Evolutionary conservation across 2,329 filamentous ascomycete genomes (phyloP), one percentile per base, ranked within the genome.

Genomic region (Fusarium proliferatum): DNA sequence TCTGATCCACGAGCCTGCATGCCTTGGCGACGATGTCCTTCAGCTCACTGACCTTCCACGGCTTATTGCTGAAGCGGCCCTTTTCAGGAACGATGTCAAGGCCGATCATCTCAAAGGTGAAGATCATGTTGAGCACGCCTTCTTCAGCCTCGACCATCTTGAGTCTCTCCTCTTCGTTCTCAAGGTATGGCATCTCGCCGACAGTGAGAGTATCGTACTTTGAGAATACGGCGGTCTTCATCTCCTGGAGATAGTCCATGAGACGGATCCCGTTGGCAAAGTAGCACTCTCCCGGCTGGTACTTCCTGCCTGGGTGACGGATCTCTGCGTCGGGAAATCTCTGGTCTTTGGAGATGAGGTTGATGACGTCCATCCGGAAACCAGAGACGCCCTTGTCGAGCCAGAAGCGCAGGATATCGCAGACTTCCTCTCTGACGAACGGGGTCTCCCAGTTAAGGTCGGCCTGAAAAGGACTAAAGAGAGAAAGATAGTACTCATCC

Each of bases 391-490:
- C 93, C 38, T 89, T 88, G 58, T 93, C 85, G 3, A 96, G 87
- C 94, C 94, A 96, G 80, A 95, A 96, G 33, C 88, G 87, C 88
- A 95, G 92, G 17, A 92, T 87, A 33, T 91, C 86, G 80, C 94
- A 92, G 12, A 95, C 90, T 4, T 93, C 93, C 53, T 89, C 83
- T 26, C 93, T 88, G 1, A 92, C 88, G 12, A 88, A 89, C 0
- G 86, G 85, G 64, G 92, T 93, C 78, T 95, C 92, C 93, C 93
- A 96, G 82, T 96, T 96, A 17, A 96, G 85, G 76, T 96, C 94
- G 0, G 94, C 93, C 80, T 96, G 94, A 74, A 93, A 89, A 5
- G 87, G 88, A 23, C 91, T 90, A 80, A 94, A 97, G 15, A 96
- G 86, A 69, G 92, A 90, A 2, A 95, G 88, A 77, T 94, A 95